Evolutionary conservation across 2,329 filamentous ascomycete species (phyloP), one percentile per base, ranked within the genome.

Genomic region (Ilyonectria mors-panacis): DNA sequence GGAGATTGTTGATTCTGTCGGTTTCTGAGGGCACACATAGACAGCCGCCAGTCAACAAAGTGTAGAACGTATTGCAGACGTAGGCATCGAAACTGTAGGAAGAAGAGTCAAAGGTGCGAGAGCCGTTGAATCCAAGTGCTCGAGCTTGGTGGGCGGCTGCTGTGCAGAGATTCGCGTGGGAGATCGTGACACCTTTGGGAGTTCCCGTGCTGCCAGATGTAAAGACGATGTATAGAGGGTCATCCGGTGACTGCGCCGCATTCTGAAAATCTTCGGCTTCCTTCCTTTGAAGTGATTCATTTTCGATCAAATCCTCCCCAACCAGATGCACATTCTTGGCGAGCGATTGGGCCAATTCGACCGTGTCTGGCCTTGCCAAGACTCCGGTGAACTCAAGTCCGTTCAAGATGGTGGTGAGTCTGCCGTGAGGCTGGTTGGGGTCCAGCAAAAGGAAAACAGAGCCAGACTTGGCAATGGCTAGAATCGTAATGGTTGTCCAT

Each of bases 1-100:
- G 78, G n/a, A 54, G 23, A 39, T 57, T 55, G 35, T 59, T 48
- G 28, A 54, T 60, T 17, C 61, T 17, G 35, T 67, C 39, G 8
- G 56, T 42, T 47, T 65, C 56, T 6, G 57, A 67, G 10, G 50
- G 48, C 48, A 50, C 53, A 7, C 56, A 67, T 28, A 59, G 37
- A 17, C 62, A 64, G 2, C 62, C 62, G 9, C 62, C 62, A 6
- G 59, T 55, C 2, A 55, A 47, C 6, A 64, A 37, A 10, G 62
- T 64, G 12, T 21, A 37, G 28, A 64, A n/a, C 47, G 55, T 64
- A 37, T 59, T 64, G 4, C 53, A 47, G 6, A 64, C 23, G 10
- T 55, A 59, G 1, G 55, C 62, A 3, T 64, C 62, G 8, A 64
- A 64, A 3, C 55, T 59, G 5, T 64, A 64, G 3, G 62, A 45